Evolutionary conservation across 768 basidiomycete species (phyloP), one percentile per base, ranked within the genome.

Genomic region (Pleurotus pulmonarius): DNA sequence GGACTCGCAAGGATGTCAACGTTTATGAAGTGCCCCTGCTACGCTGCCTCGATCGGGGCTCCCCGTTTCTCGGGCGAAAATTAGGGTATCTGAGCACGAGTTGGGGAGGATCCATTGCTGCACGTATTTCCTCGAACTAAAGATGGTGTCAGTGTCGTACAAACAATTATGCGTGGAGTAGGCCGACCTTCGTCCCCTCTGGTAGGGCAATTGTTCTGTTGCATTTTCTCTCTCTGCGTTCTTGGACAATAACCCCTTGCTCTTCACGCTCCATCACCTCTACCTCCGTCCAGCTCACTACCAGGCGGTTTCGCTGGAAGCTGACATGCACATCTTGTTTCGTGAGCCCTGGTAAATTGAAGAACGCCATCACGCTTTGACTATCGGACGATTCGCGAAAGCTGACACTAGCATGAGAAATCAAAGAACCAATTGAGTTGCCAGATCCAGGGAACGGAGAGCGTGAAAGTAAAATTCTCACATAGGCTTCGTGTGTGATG

Each of bases 311-410:
- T 53, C 78, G 76, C 53, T 87, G 86, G 61, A 82, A 90, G 65
- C 83, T 88, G 64, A 91, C 84, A 60, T 90, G 88, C 55, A 89
- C 81, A 58, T 90, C 83, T 57, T 88, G 80, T 66, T 89, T 90
- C 64, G 75, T 76, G 43, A 90, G 81, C 25, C 87, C 85, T 2
- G 78, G 78, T 63, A 91, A 72, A 58, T 89, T 86, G 65, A 90
- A 88, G 49, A 81, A 87, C 20, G 85, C 86, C 25, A 48, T 49
- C 25, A 40, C 44, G 65, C 85, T 82, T 64, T 79, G 80, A 49
- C 88, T 87, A 60, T 88, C 88, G 53, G 76, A 75, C 20, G 88
- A 87, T 72, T 89, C 87, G 61, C 81, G 83, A 66, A 88, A 82
- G 61, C 79, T 82, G 60, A 86, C 83, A 63, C 88, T 88, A 61